A percentile compares a stretch with the other conserved stretches of the same genome.
Conservation (phyloP, 164 flowering plant genomes). For the Piper longum region DNA sequence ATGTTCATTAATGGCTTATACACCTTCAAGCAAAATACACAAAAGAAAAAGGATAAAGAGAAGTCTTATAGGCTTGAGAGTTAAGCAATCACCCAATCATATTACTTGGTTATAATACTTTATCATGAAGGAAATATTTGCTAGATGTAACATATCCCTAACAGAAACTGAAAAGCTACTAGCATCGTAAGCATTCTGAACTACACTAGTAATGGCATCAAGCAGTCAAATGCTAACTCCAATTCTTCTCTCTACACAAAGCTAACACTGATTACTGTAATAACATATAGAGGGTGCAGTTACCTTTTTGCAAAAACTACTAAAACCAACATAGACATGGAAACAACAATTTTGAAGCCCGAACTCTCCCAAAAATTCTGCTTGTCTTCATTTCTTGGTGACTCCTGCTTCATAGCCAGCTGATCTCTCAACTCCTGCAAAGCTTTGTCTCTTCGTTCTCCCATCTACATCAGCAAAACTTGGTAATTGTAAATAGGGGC, state of each 20-base stretch:
- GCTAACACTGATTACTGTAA: background rate
- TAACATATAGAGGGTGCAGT: background rate
- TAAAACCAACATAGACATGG: slow-evolving; percentile 80
- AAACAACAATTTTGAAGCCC: slow-evolving; percentile 68
- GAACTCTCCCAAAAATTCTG: slow-evolving; percentile 81
- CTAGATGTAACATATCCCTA: too few relatives aligned
- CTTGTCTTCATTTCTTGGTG: slow-evolving; percentile 14
- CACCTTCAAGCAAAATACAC: too few relatives aligned
- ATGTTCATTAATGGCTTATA: background rate
- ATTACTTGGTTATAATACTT: too few relatives aligned
- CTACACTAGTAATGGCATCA: too few relatives aligned
- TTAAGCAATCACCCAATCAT: too few relatives aligned
- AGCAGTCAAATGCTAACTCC: background rate
- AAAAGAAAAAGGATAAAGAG: background rate
- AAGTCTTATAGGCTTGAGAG: too few relatives aligned
- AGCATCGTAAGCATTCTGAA: too few relatives aligned
- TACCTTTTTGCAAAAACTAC: slow-evolving; percentile 76
- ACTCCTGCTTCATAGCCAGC: slow-evolving; percentile 36
- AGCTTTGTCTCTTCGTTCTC: slow-evolving; percentile 73
- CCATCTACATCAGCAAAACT: slow-evolving; percentile 39
- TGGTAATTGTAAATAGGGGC: background rate
- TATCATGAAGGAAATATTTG: too few relatives aligned
- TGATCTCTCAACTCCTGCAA: slow-evolving; percentile 78
- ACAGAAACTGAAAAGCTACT: too few relatives aligned
- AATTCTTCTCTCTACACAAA: background rate